phyloP scores from a whole-genome alignment of 805 yeast species.

The Saccharomycopsis microspora region DNA sequence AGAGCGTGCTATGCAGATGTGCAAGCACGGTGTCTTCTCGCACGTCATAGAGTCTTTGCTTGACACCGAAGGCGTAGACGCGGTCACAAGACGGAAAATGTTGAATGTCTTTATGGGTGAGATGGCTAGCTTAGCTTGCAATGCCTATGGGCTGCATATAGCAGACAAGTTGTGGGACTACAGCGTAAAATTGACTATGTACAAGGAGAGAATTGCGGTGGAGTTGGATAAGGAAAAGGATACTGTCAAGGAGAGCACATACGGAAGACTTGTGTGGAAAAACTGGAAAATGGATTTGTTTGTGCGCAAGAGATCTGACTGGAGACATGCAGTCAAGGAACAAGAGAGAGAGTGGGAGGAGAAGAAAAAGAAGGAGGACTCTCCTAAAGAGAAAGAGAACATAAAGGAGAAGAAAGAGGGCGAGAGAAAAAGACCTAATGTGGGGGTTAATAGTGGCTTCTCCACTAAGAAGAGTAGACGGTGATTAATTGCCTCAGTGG shows the following conservation, averaged over 20 bases:
- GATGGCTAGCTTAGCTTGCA: constrained; percentile 54
- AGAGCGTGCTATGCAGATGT: constrained; percentile 55
- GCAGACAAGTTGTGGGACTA: constrained; percentile 79
- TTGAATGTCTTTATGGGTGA: constrained; percentile 53
- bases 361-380: not conserved
- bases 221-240: constrained; percentile 48
- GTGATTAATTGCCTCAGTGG: no score
- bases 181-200: constrained; percentile 65
- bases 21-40: constrained; percentile 82
- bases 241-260: constrained; percentile 69
- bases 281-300: constrained; percentile 87
- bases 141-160: constrained; percentile 86
- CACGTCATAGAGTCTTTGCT: constrained; percentile 73
- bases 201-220: constrained; percentile 76
- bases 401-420: not conserved
- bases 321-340: constrained; percentile 59
- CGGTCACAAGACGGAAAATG: constrained; percentile 52
- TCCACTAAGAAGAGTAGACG: not conserved
- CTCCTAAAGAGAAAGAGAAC: not conserved
- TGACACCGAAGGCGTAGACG: constrained; percentile 31
- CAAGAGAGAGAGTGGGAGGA: constrained; percentile 27
- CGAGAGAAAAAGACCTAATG: constrained; percentile 1
- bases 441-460: not conserved
- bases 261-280: constrained; percentile 90
- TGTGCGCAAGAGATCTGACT: constrained; percentile 61